phyloP scores from a whole-genome alignment of 228 moss, liverwort and hornwort genomes.

The Sphagnum magellanicum region DNA sequence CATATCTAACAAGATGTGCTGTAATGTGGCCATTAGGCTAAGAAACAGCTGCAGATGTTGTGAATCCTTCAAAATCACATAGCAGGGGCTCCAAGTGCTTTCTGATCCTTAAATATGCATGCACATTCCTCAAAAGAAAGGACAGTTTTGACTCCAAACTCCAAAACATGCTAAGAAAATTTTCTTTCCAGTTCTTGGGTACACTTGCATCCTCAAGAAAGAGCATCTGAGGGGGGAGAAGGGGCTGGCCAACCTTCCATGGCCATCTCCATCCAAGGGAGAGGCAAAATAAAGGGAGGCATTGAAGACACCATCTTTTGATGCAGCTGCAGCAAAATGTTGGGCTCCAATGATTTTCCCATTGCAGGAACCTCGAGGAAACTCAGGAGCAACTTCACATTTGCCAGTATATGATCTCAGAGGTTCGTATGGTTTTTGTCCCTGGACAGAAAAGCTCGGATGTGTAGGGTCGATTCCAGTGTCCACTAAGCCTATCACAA shows the following conservation, averaged over 20 bases:
- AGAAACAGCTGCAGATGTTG: too few species aligned
- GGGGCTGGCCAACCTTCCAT: constrained; percentile 30
- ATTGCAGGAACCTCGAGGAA: constrained; percentile 41
- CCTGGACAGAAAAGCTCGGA: constrained; percentile 19
- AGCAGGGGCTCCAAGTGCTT: too few species aligned
- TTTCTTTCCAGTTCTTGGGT: too few species aligned
- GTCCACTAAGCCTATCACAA: constrained; percentile 38
- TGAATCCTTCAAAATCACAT: too few species aligned
- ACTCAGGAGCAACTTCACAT: constrained; percentile 21
- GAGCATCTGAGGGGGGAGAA: background rate
- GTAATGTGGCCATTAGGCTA: too few species aligned
- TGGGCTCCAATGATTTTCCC: constrained; percentile 47
- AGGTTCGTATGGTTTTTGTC: constrained; percentile 24
- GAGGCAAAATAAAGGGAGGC: constrained; percentile 29
- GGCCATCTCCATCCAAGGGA: constrained; percentile 46
- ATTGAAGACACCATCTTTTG: constrained; percentile 39
- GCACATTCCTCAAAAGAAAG: too few species aligned
- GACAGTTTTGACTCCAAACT: too few species aligned
- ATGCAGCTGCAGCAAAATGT: constrained; percentile 39
- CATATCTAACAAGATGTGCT: too few species aligned
- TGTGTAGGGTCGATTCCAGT: constrained; percentile 38
- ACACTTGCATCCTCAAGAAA: too few species aligned
- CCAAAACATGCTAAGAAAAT: too few species aligned
- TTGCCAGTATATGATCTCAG: constrained; percentile 18
- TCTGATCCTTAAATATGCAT: too few species aligned